phyloP scores from a whole-genome alignment of 768 basidiomycete genomes.

The Pholiota molesta region DNA sequence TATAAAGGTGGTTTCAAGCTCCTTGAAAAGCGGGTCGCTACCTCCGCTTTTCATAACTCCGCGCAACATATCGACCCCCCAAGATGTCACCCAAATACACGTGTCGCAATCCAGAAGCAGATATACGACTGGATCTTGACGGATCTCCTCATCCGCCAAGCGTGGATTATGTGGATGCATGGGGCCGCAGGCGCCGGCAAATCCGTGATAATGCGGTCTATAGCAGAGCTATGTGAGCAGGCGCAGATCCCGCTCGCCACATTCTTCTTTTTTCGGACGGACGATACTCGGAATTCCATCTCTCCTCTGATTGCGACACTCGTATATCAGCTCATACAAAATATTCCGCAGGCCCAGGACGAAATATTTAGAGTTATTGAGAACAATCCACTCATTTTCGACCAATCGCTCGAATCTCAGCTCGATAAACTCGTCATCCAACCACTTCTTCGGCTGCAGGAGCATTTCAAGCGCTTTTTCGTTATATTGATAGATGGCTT shows the following conservation, averaged over 20 bases:
- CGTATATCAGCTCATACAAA: background rate
- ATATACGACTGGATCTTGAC: background rate
- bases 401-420: background rate
- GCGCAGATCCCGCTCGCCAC: background rate
- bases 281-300: background rate
- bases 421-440: background rate
- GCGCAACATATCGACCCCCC: constrained; percentile 17
- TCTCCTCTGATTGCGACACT: background rate
- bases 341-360: background rate
- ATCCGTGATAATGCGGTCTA: constrained; percentile 6
- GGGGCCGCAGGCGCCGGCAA: constrained; percentile 15
- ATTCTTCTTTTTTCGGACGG: background rate
- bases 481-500: background rate
- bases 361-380: background rate
- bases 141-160: background rate
- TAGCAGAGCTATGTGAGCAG: background rate
- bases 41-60: constrained; percentile 17
- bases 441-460: background rate
- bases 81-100: constrained; percentile 18
- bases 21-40: too few relatives aligned
- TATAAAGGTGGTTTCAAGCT: too few relatives aligned
- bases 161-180: constrained; percentile 8
- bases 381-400: background rate
- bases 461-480: background rate
- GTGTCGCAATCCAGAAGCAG: constrained; percentile 4